Percentiles rank a stretch among this genome's conserved stretches.
Evolutionary conservation across 148 eudicot species (phyloP).

Genomic region (Amaranthus cruentus): DNA sequence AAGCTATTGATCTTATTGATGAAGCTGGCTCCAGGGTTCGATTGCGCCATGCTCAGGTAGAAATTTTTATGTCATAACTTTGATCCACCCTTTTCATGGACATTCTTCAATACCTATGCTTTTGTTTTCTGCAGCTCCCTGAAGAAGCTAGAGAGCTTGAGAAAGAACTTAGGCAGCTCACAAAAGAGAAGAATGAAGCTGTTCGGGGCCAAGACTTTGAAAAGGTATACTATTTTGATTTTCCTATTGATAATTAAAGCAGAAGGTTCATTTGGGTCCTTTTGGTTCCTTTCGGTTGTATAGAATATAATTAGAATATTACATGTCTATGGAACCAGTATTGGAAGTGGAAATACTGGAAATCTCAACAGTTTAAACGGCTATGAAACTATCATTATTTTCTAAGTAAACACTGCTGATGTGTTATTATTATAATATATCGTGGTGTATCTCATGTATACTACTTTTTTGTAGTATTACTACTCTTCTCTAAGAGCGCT

Average conservation of each 20-base stretch:
- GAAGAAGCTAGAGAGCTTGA: conserved; percentile 92
- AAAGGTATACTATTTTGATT: conserved; percentile 43
- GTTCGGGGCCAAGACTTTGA: conserved; percentile 87
- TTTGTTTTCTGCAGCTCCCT: conserved; percentile 52
- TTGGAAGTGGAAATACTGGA: too few relatives aligned
- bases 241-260: background rate
- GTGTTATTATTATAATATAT: too few relatives aligned
- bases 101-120: background rate
- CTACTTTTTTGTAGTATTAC: too few relatives aligned
- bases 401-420: too few relatives aligned
- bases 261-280: background rate
- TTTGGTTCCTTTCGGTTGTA: background rate
- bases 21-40: conserved; percentile 91
- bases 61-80: background rate
- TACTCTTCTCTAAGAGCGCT: too few relatives aligned
- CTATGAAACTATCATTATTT: too few relatives aligned
- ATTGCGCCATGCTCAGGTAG: conserved; percentile 72
- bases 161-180: conserved; percentile 73
- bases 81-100: background rate
- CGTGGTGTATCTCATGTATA: too few relatives aligned
- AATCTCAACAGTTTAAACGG: too few relatives aligned
- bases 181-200: conserved; percentile 77
- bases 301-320: background rate
- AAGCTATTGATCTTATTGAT: conserved; percentile 84
- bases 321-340: too few relatives aligned